A percentile compares a stretch with the other conserved stretches of the same genome.
These are phyloP conservation scores for Endothia cerciana DNA, from an alignment of 2,329 filamentous ascomycete genomes.

Conservation along the genomic window DNA sequence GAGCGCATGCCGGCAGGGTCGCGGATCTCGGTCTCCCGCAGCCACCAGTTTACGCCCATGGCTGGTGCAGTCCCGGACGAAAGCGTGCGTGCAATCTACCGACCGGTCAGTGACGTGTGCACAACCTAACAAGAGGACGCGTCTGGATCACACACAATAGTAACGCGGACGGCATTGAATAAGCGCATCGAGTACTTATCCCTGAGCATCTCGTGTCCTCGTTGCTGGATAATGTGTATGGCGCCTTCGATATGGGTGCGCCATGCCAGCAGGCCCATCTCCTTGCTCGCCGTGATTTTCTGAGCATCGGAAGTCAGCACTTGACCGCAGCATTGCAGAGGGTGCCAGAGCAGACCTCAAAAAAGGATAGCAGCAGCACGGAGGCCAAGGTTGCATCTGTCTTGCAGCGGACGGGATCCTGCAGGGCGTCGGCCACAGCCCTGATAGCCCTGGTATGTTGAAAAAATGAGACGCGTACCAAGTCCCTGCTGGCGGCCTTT, in stretches of 20 bases:
- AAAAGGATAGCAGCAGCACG: constrained; percentile 62
- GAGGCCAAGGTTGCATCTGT: constrained; percentile 61
- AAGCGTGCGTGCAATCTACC: constrained; percentile 56
- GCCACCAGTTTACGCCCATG: constrained; percentile 64
- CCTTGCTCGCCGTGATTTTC: constrained; percentile 56
- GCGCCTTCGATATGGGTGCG: constrained; percentile 66
- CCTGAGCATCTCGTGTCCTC: constrained; percentile 57
- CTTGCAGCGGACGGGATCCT: constrained; percentile 51
- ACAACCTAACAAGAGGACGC: constrained; percentile 39
- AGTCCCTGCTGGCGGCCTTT: constrained; percentile 39
- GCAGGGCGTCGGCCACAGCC: constrained; percentile 55
- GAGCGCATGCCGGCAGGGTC: constrained; percentile 47
- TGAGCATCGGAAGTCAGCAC: background rate
- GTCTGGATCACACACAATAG: constrained; percentile 46
- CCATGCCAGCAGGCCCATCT: constrained; percentile 61
- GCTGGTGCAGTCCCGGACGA: constrained; percentile 55
- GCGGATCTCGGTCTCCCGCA: constrained; percentile 54
- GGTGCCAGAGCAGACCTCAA: constrained; percentile 48
- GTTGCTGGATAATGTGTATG: constrained; percentile 60
- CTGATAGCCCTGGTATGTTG: constrained; percentile 60
- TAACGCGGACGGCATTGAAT: constrained; percentile 62
- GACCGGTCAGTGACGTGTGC: background rate
- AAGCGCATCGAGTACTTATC: constrained; percentile 58
- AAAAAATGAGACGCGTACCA: constrained; percentile 46
- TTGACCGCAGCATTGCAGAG: background rate